A percentile compares a stretch with the other conserved stretches of the same genome.
Evolutionary conservation across 2,329 filamentous ascomycete species (phyloP).

Genomic region (Exophiala spinifera): DNA sequence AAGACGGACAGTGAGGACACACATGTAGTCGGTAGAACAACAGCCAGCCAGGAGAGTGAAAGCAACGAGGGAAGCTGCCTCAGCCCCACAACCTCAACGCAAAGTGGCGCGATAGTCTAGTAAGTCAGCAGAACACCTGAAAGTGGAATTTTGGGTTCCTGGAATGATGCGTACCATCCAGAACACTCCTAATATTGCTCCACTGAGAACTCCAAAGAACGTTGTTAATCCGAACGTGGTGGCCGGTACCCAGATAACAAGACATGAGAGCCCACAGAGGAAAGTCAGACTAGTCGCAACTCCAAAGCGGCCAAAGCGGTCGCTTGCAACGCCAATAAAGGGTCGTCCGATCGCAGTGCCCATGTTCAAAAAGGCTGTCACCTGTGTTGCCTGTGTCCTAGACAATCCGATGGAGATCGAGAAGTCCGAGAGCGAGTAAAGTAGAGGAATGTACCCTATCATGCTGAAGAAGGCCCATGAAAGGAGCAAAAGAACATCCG

Average conservation of each 20-base stretch:
- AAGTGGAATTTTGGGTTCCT: neutral
- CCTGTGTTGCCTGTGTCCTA: slow-evolving; percentile 36
- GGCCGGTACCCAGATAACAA: slow-evolving; percentile 48
- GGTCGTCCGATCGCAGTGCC: slow-evolving; percentile 49
- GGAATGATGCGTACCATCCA: slow-evolving; percentile 36
- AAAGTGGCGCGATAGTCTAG: slow-evolving; percentile 30
- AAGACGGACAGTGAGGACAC: slow-evolving; percentile 21
- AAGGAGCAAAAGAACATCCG: slow-evolving; percentile 26
- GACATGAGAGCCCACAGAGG: slow-evolving; percentile 37
- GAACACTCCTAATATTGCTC: slow-evolving; percentile 47
- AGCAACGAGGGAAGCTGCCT: slow-evolving; percentile 27
- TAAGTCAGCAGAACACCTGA: neutral
- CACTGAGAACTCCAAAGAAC: slow-evolving; percentile 44
- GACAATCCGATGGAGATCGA: slow-evolving; percentile 42
- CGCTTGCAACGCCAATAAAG: slow-evolving; percentile 44
- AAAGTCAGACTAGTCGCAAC: slow-evolving; percentile 41
- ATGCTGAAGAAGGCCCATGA: slow-evolving; percentile 46
- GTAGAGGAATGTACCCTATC: slow-evolving; percentile 48
- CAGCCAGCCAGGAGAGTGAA: slow-evolving; percentile 28
- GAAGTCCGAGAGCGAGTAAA: slow-evolving; percentile 49
- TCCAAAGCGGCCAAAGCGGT: slow-evolving; percentile 43
- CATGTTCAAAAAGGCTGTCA: slow-evolving; percentile 47
- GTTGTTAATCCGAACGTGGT: slow-evolving; percentile 40
- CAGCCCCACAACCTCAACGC: slow-evolving; percentile 31
- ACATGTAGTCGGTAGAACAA: slow-evolving; percentile 45